phyloP scores from a whole-genome alignment of 345 rosid genomes.

The Erysimum cheiranthoides region DNA sequence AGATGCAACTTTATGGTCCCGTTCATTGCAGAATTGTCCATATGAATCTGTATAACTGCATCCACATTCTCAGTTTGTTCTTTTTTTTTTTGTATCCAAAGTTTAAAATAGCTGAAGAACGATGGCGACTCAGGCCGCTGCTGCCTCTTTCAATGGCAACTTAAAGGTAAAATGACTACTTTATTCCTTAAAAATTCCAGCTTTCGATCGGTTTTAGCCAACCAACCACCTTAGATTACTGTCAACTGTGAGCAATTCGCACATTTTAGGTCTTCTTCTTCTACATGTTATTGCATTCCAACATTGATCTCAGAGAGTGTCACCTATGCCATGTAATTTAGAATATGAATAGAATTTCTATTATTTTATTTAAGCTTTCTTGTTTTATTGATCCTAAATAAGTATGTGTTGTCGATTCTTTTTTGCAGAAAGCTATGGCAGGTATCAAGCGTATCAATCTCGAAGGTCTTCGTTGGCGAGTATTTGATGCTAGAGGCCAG shows the following conservation, averaged over 20 bases:
- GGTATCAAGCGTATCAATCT: constrained; percentile 88
- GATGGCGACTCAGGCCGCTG: constrained; percentile 45
- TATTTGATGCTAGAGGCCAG: constrained; percentile 99
- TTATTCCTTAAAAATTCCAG: not conserved
- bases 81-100: not conserved
- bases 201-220: not conserved
- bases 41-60: no score
- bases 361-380: not conserved
- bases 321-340: not conserved
- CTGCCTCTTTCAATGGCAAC: constrained; percentile 45
- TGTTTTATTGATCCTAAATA: not conserved
- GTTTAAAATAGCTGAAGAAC: constrained; percentile 19
- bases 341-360: not conserved
- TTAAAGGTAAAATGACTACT: constrained; percentile 23
- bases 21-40: no score
- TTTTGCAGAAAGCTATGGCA: constrained; percentile 89
- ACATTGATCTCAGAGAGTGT: not conserved
- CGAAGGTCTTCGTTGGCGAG: constrained; percentile 95
- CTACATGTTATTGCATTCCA: not conserved
- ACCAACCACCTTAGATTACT: not conserved
- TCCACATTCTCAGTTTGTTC: not conserved
- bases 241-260: not conserved
- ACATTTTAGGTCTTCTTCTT: not conserved
- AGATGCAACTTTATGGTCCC: no score
- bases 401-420: constrained; percentile 2